phyloP scores from a whole-genome alignment of 148 eudicot species.

The Rhododendron griersonianum region DNA sequence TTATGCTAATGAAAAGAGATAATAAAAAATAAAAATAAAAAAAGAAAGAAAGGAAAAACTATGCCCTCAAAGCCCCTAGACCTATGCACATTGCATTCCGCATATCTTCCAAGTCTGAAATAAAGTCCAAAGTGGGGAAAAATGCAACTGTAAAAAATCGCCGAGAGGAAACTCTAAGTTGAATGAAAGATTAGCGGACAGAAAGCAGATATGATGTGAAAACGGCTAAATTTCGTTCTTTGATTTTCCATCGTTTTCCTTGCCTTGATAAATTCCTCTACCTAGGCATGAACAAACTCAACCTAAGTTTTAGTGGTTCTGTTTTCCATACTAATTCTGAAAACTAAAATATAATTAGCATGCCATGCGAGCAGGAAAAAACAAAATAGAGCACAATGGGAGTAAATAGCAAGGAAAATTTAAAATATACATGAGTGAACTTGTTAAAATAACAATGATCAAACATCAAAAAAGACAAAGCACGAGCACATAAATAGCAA shows the following conservation, averaged over 20 bases:
- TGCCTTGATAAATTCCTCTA: not conserved
- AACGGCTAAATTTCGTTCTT: not conserved
- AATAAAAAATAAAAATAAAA: no score
- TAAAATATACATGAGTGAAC: not conserved
- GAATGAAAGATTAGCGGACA: not conserved
- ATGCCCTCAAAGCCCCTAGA: not conserved
- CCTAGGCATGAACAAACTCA: not conserved
- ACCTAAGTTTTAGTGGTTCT: not conserved
- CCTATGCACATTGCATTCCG: not conserved
- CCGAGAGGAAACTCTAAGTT: not conserved
- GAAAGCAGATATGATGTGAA: not conserved
- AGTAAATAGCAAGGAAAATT: not conserved
- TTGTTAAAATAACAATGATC: not conserved
- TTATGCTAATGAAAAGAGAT: not conserved
- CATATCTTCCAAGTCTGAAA: not conserved
- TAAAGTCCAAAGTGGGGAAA: not conserved
- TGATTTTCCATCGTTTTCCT: not conserved
- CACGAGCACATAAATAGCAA: conserved; percentile 1
- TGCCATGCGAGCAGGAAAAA: not conserved
- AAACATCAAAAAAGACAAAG: no score
- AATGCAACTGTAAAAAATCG: not conserved
- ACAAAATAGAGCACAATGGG: not conserved
- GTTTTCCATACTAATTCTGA: not conserved
- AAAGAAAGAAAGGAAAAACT: no score
- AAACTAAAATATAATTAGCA: not conserved